A percentile compares a stretch with the other conserved stretches of the same genome.
These are phyloP conservation scores for Orobanche coerulescens DNA, from an alignment of 257 asterid genomes.

Conservation along the genomic window DNA sequence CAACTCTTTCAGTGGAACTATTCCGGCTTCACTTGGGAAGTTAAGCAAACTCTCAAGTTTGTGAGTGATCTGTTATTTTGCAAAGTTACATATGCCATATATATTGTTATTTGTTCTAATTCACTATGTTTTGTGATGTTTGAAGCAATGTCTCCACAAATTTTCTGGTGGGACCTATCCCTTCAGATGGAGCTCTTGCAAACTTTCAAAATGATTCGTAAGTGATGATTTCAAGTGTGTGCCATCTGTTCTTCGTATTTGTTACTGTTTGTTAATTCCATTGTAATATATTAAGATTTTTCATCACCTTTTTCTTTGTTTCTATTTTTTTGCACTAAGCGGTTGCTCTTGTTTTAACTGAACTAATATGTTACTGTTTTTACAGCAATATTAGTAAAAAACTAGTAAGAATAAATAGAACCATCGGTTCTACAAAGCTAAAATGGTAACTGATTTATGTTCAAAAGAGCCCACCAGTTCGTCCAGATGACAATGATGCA, in stretches of 20 bases:
- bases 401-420: slow-evolving; percentile 1
- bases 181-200: slow-evolving; percentile 74
- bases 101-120: slow-evolving; percentile 23
- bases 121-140: slow-evolving; percentile 28
- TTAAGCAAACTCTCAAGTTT: slow-evolving; percentile 57
- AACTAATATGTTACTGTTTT: neutral
- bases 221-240: slow-evolving; percentile 28
- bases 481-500: too few species aligned
- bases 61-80: slow-evolving; percentile 47
- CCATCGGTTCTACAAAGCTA: neutral
- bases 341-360: neutral
- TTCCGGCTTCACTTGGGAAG: slow-evolving; percentile 89
- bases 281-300: neutral
- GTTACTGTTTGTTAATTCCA: slow-evolving; percentile 1
- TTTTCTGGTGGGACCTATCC: slow-evolving; percentile 82
- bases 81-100: slow-evolving; percentile 8
- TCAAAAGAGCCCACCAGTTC: slow-evolving; percentile 2
- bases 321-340: slow-evolving; percentile 4
- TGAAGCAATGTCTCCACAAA: slow-evolving; percentile 91
- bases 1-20: slow-evolving; percentile 89
- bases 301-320: slow-evolving; percentile 5
- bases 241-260: slow-evolving; percentile 7
- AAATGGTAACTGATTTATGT: slow-evolving; percentile 2
- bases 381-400: neutral
- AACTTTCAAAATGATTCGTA: slow-evolving; percentile 72